phyloP scores from a whole-genome alignment of 345 rosid species.

The Aquilaria malaccensis region DNA sequence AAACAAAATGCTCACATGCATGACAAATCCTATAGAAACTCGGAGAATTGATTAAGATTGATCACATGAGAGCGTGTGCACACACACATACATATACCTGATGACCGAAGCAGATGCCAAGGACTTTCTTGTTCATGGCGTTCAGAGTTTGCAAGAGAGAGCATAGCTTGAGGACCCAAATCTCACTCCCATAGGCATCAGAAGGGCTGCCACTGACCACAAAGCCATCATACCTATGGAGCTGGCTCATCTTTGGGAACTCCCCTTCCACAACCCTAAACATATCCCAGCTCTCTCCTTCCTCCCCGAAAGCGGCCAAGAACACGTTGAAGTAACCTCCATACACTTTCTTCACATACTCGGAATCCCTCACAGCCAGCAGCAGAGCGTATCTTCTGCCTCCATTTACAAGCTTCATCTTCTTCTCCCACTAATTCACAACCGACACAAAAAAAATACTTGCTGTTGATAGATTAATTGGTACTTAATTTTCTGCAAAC shows the following conservation, averaged over 20 bases:
- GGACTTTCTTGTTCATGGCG: slow-evolving; percentile 70
- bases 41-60: too few species aligned
- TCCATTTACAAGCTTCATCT: slow-evolving; percentile 10
- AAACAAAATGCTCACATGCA: too few species aligned
- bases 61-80: too few species aligned
- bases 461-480: too few species aligned
- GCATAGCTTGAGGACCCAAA: slow-evolving; percentile 75
- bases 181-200: slow-evolving; percentile 68
- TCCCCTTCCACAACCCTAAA: slow-evolving; percentile 71
- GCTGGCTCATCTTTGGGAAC: slow-evolving; percentile 61
- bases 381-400: slow-evolving; percentile 47
- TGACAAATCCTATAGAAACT: too few species aligned
- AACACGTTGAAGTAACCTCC: slow-evolving; percentile 89
- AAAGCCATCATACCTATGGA: slow-evolving; percentile 64
- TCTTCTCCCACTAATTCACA: too few species aligned
- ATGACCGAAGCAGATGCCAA: slow-evolving; percentile 94
- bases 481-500: too few species aligned
- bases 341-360: slow-evolving; percentile 53
- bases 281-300: slow-evolving; percentile 76
- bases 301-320: slow-evolving; percentile 58
- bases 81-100: slow-evolving; percentile 38
- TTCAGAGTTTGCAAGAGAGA: slow-evolving; percentile 52
- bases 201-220: slow-evolving; percentile 79
- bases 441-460: too few species aligned
- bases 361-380: slow-evolving; percentile 69